Conservation (phyloP, 2,329 filamentous ascomycete genomes). For the Phaeosphaeriaceae sp. region DNA sequence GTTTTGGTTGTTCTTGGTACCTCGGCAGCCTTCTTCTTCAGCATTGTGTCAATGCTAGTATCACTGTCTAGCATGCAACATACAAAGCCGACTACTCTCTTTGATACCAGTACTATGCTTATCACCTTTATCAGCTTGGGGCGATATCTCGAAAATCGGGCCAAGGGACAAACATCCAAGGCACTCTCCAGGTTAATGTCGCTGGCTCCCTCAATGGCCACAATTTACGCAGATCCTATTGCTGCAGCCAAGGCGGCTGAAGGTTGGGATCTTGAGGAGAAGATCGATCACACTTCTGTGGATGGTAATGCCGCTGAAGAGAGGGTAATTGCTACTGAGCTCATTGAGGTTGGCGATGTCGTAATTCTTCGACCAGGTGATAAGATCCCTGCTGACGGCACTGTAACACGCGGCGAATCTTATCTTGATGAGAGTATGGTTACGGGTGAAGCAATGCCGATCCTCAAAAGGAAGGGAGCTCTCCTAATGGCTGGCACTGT, state of each 20-base stretch:
- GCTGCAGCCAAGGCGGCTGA: conserved; percentile 91
- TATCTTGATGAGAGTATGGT: conserved; percentile 99
- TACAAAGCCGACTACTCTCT: conserved; percentile 82
- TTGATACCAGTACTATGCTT: conserved; percentile 98
- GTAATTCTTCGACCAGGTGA: conserved; percentile 93
- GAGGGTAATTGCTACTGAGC: conserved; percentile 86
- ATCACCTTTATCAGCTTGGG: conserved; percentile 94
- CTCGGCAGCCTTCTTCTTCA: conserved; percentile 96
- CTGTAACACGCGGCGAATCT: conserved; percentile 85
- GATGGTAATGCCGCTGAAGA: conserved; percentile 75
- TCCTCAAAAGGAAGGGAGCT: conserved; percentile 83
- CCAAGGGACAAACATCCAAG: conserved; percentile 95
- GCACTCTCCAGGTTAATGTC: conserved; percentile 95
- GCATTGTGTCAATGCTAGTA: conserved; percentile 82
- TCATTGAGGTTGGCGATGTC: conserved; percentile 92
- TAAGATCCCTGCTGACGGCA: conserved; percentile 93
- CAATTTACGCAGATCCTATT: conserved; percentile 93
- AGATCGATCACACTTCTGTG: conserved; percentile 50
- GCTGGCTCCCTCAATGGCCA: conserved; percentile 92
- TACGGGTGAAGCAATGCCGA: conserved; percentile 94
- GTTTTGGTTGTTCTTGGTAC: conserved; percentile 93
- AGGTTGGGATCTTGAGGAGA: conserved; percentile 66
- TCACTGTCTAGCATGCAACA: conserved; percentile 79
- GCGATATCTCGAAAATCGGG: conserved; percentile 89
- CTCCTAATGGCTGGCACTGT: conserved; percentile 91